A percentile compares a stretch with the other conserved stretches of the same genome.
Evolutionary conservation across 306 rosid genomes (phyloP).

Genomic region (Oxytropis ochrocephala): DNA sequence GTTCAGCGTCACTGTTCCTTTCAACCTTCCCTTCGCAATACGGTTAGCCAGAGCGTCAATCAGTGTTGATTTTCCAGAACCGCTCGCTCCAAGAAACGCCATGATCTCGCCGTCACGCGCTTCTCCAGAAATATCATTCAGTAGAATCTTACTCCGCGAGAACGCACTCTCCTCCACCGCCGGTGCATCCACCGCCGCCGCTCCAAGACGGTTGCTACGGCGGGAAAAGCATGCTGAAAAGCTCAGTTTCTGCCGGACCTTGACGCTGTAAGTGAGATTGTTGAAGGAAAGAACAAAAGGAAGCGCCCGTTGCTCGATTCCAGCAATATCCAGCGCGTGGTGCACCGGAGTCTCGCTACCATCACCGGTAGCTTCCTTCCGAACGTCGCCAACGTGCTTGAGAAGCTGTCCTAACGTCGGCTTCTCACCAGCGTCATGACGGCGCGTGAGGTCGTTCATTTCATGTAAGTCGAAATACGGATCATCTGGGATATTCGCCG

Average conservation of each 20-base stretch:
- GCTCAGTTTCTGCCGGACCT: slow-evolving; percentile 45
- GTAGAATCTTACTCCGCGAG: slow-evolving; percentile 48
- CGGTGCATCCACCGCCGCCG: slow-evolving; percentile 19
- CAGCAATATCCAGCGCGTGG: slow-evolving; percentile 40
- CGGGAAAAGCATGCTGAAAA: slow-evolving; percentile 11
- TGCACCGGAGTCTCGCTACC: slow-evolving; percentile 74
- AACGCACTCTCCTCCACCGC: slow-evolving; percentile 38
- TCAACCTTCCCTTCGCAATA: slow-evolving; percentile 78
- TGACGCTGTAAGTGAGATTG: slow-evolving; percentile 72
- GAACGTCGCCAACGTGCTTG: slow-evolving; percentile 64
- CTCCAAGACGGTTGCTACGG: not conserved
- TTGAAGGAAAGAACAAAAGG: slow-evolving; percentile 75
- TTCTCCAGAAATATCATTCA: slow-evolving; percentile 81
- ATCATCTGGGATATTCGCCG: slow-evolving; percentile 27
- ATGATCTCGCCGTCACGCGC: slow-evolving; percentile 87
- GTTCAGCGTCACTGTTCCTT: slow-evolving; percentile 67
- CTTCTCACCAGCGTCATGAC: slow-evolving; percentile 17
- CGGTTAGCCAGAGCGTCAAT: slow-evolving; percentile 87
- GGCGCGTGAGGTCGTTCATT: slow-evolving; percentile 24
- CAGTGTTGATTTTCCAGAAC: slow-evolving; percentile 87
- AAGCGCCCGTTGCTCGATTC: slow-evolving; percentile 41
- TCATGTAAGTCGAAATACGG: slow-evolving; percentile 34
- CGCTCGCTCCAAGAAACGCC: slow-evolving; percentile 93
- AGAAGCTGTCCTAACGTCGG: slow-evolving; percentile 72
- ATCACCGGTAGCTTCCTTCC: slow-evolving; percentile 59